Percentiles rank a stretch among this genome's conserved stretches.
Evolutionary conservation across 345 rosid genomes (phyloP).

Genomic region (Eutrema heterophyllum): DNA sequence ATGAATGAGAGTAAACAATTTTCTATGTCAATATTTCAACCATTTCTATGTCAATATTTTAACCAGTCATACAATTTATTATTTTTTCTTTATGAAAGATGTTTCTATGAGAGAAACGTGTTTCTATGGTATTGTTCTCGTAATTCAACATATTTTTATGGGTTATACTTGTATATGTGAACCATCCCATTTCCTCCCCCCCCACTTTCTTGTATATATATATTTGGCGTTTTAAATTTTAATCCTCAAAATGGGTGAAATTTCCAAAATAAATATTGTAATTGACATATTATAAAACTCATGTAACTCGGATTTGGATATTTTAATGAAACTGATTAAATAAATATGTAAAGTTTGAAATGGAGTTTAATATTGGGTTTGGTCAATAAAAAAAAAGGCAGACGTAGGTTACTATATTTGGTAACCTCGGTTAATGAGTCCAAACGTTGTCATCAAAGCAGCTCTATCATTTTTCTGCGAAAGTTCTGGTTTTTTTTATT

Average conservation of each 20-base stretch:
- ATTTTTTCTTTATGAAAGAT: too few relatives aligned
- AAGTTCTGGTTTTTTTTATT: neutral
- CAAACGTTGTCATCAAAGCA: conserved; percentile 4
- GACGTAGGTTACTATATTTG: neutral
- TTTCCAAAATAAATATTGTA: neutral
- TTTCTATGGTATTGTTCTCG: neutral
- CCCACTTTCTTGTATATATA: neutral
- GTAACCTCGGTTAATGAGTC: neutral
- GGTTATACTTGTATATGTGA: neutral
- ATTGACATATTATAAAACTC: neutral
- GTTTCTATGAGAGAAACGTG: too few relatives aligned
- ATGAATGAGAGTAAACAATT: neutral
- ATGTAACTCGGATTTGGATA: neutral
- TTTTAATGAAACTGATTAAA: neutral
- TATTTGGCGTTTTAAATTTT: neutral
- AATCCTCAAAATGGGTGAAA: neutral
- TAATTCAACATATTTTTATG: neutral
- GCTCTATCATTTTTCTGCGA: neutral
- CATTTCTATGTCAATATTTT: neutral
- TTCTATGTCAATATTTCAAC: neutral
- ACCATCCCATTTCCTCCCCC: neutral
- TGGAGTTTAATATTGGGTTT: neutral
- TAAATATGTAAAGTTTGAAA: neutral
- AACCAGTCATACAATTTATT: neutral
- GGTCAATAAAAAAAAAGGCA: neutral